Conservation (phyloP, 441 rosid genomes). For the Jatropha podagrica region DNA sequence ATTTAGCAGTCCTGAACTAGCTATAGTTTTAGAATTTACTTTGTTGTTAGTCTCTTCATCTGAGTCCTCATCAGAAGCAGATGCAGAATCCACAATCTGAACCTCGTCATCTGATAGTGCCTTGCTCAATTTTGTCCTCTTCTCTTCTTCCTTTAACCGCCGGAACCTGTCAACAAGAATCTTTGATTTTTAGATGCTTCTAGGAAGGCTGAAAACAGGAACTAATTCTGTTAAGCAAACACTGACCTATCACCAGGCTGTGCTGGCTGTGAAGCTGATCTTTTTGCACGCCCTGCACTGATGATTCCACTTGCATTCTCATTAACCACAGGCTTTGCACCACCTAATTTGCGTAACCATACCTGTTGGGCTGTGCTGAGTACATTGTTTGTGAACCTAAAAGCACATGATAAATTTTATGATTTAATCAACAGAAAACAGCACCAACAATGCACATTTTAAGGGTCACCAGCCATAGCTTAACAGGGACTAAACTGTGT, state of each 20-base stretch:
- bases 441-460: not conserved
- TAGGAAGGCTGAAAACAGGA: constrained; percentile 10
- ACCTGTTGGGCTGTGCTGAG: constrained; percentile 97
- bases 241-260: constrained; percentile 70
- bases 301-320: constrained; percentile 84
- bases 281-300: constrained; percentile 84
- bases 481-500: not conserved
- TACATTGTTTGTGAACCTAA: constrained; percentile 89
- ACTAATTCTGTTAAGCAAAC: constrained; percentile 7
- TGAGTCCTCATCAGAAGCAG: constrained; percentile 56
- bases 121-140: constrained; percentile 50
- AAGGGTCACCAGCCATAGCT: not conserved
- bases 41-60: constrained; percentile 47
- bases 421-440: constrained; percentile 1
- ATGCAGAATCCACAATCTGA: constrained; percentile 41
- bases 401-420: constrained; percentile 20
- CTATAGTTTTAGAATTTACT: constrained; percentile 39
- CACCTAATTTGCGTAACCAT: constrained; percentile 91
- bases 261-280: constrained; percentile 70
- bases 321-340: constrained; percentile 76
- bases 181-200: constrained; percentile 23
- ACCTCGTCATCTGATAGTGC: constrained; percentile 51
- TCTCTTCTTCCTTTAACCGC: constrained; percentile 69
- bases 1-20: not conserved
- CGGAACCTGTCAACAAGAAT: constrained; percentile 55